Evolutionary conservation across 1,139 yeast species (phyloP), one percentile per base, ranked within the genome.

Genomic region (Wickerhamomyces sp.): DNA sequence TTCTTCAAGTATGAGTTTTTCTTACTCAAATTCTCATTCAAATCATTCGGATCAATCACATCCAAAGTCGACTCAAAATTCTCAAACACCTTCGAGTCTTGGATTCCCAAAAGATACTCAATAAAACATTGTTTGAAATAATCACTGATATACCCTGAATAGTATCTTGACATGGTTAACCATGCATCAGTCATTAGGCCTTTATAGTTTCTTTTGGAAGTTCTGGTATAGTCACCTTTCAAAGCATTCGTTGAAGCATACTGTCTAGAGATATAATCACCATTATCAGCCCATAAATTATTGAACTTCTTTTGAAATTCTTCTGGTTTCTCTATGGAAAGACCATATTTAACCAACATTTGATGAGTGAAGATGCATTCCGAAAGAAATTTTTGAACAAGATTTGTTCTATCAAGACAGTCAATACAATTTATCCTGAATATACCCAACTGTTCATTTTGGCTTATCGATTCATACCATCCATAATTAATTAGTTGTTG

Each of bases 1-100:
- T 88, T 89, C 69, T 86, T 76, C 57, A 94, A 78, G 7, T 53
- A 44, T 0, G 60, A 58, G 34, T 56, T 57, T 23, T 56, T 50
- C 45, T 54, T 52, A 15, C 51, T 45, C 8, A 58, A 45, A n/a
- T 51, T 55, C 31, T 59, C 57, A 40, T 51, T 54, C n/a, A 59
- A 47, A 34, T 54, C 53, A 29, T 62, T 62, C 1, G 72, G 67
- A 49, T 69, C 73, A 37, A 53, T 35, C 14, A 64, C 55, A 31
- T 59, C 52, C 45, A 69, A 51, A 1, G 60, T 57, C 7, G 67
- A 59, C 44, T 69, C 73, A 50, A 66, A 70, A 43, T 65, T 68
- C 43, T 65, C 68, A 51, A 70, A 67, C 7, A 64, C 60, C 13
- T 59, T 59, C 30, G 60, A 62, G 10, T 52, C 56, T 11, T 61